Evolutionary conservation across 495 filamentous ascomycete species (phyloP), one percentile per base, ranked within the genome.

Genomic region (Evansstolkia leycettana): DNA sequence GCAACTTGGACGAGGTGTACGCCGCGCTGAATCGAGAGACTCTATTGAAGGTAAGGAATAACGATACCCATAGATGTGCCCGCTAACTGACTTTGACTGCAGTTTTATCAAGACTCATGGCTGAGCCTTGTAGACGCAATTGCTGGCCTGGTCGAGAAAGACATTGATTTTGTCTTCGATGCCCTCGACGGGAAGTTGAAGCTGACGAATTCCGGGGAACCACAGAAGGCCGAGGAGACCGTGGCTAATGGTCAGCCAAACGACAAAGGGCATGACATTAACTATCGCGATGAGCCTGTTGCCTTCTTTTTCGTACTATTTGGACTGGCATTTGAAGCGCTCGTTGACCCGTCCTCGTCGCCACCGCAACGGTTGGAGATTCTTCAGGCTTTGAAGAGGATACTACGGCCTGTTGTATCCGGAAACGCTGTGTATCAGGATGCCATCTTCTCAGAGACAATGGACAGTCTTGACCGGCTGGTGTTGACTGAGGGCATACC

Each of bases 221-320:
- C 38, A 13, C 39, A 43, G 24, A 7, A 37, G 2, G 73, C 78
- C 34, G 62, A 72, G 8, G 59, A 74, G 15, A 57, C 50, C 1
- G 48, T 67, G 3, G 46, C 48, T 15, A 41, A 45, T 15, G 48
- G 37, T 15, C 42, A 62, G 13, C 46, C 59, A 2, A 71, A 77
- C 50, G 75, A 63, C 3, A 67, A 68, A 40, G 71, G 74, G 10
- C 61, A 68, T 34, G 81, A 85, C 44, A 96, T 99, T 56, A 94
- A 95, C 50, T 96, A 96, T 50, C 84, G 90, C 13, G 89, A 95
- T 50, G 92, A 99, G 51, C 90, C 90, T 0, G 86, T 95, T 11
- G 90, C 90, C 1, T 99, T 99, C 67, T 99, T 99, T 60, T 99
- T 99, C 46, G 87, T 99, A 7, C 70, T 99, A 1, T 99, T 95